phyloP scores from a whole-genome alignment of 2,329 filamentous ascomycete species.

The Talaromyces sp. region DNA sequence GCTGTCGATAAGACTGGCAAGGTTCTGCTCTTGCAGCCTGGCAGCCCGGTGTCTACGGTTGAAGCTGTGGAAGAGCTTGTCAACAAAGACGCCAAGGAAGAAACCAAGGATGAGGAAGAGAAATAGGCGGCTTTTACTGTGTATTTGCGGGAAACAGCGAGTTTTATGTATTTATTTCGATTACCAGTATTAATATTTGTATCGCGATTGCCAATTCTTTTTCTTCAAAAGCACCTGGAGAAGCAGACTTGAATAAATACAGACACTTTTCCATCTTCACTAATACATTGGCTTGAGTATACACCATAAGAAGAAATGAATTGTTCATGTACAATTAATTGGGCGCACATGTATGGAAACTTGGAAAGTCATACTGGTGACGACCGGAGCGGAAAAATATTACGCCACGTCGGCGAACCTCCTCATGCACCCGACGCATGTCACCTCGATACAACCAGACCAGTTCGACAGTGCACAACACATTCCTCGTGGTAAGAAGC shows the following conservation, averaged over 20 bases:
- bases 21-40: conserved; percentile 67
- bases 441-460: not conserved
- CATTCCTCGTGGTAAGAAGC: not conserved
- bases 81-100: conserved; percentile 21
- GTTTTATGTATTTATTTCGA: not conserved
- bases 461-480: not conserved
- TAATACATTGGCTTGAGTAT: not conserved
- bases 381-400: conserved; percentile 7
- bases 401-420: not conserved
- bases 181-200: not conserved
- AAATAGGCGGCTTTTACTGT: not conserved
- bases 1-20: conserved; percentile 77
- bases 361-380: not conserved
- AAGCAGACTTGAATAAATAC: not conserved
- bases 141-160: not conserved
- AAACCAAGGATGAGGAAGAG: not conserved
- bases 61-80: conserved; percentile 70
- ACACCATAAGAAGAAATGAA: not conserved
- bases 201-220: not conserved
- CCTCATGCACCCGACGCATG: conserved; percentile 4
- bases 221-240: not conserved
- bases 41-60: conserved; percentile 71
- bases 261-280: not conserved
- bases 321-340: not conserved
- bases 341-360: not conserved